These are phyloP conservation scores for Rhizophlyctis rosea DNA, from an alignment of 192 early-diverging fungal species.

Conservation along the genomic window DNA sequence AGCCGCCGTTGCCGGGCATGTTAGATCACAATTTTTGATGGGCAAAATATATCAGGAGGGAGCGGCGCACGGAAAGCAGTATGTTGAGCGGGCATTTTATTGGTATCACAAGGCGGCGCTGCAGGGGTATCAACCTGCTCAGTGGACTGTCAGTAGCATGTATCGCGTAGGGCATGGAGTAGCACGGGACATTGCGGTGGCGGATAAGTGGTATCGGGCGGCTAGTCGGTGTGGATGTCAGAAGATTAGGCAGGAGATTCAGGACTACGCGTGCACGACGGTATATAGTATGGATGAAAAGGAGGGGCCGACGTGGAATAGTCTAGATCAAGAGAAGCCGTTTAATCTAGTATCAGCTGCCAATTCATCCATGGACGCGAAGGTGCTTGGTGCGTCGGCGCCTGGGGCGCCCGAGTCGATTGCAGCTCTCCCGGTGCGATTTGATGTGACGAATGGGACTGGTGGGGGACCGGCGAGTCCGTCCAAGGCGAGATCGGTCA, in stretches of 20 bases:
- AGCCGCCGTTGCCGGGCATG: slow-evolving; percentile 31
- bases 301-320: slow-evolving; percentile 24
- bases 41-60: slow-evolving; percentile 29
- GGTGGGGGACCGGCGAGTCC: background rate
- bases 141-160: slow-evolving; percentile 26
- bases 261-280: slow-evolving; percentile 22
- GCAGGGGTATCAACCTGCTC: slow-evolving; percentile 36
- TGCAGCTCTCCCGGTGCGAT: background rate
- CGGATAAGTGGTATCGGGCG: slow-evolving; percentile 32
- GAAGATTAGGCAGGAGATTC: slow-evolving; percentile 1
- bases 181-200: slow-evolving; percentile 11
- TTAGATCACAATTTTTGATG: slow-evolving; percentile 27
- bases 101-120: slow-evolving; percentile 36
- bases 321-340: slow-evolving; percentile 3
- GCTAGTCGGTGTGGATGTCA: slow-evolving; percentile 25
- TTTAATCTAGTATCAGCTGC: slow-evolving; percentile 1
- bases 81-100: slow-evolving; percentile 30
- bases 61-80: background rate
- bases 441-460: background rate
- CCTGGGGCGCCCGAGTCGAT: background rate
- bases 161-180: slow-evolving; percentile 27
- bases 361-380: background rate
- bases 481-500: background rate
- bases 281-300: slow-evolving; percentile 28
- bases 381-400: background rate